Evolutionary conservation across 2,329 filamentous ascomycete species (phyloP), one percentile per base, ranked within the genome.

Genomic region (Aspergillus puulaauensis): DNA sequence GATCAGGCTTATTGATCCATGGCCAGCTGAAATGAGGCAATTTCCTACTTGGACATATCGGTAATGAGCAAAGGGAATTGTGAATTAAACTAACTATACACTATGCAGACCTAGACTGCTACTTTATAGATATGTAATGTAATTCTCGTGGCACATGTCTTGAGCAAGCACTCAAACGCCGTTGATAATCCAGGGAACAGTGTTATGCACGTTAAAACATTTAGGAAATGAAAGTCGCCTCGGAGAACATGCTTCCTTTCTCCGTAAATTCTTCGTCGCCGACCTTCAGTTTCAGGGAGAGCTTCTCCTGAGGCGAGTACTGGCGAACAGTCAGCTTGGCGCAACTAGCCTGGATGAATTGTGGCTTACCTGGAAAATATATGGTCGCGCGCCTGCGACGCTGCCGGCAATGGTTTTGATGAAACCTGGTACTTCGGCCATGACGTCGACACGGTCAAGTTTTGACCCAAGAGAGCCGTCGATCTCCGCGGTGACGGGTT

Each of bases 381-480:
- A 99, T 5, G 95, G 95, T 80, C 92, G 95, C 27, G 95, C 96
- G 61, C 95, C 95, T 3, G 89, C 91, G 12, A 93, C 91, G 63
- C 85, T 88, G 44, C 90, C 90, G 24, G 96, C 92, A 71, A 99
- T 91, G 67, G 87, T 87, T 85, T 99, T 99, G 75, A 99, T 88
- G 69, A 99, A 96, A 31, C 89, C 91, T 3, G 95, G 95, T 37
- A 99, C 90, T 76, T 99, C 93, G 23, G 90, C 91, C 91, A 99
- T 96, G 68, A 99, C 89, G 77, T 99, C 95, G 63, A 99, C 87
- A 63, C 89, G 85, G 76, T 99, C 95, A 33, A 88, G 78, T 50
- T 86, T 85, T 52, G 85, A 79, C 24, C 86, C 90, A 12, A 97
- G 80, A 37, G 80, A 70, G 4, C 88, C 88, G 65, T 90, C 87